Evolutionary conservation across 179 eudicot genomes (phyloP).

Genomic region (Silene noctiflora): DNA sequence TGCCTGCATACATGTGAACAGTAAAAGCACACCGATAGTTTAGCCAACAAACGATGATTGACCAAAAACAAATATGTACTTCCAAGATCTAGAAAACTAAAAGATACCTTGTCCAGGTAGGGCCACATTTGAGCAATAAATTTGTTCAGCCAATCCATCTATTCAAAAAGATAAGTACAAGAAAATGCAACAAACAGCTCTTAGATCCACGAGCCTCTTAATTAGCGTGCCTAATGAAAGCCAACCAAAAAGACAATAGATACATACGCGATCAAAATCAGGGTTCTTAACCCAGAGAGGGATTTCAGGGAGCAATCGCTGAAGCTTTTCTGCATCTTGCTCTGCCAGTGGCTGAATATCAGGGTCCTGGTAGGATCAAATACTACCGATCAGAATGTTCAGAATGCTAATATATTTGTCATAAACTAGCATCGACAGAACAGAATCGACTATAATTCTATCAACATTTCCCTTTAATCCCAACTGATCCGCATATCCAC

Average conservation of each 20-base stretch:
- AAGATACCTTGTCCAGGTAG: slow-evolving; percentile 79
- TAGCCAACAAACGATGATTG: neutral
- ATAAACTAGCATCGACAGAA: slow-evolving; percentile 3
- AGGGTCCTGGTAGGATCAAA: slow-evolving; percentile 67
- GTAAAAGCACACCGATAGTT: slow-evolving; percentile 11
- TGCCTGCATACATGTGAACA: slow-evolving; percentile 42
- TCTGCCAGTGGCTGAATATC: slow-evolving; percentile 61
- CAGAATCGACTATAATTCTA: slow-evolving; percentile 2
- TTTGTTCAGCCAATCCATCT: slow-evolving; percentile 97
- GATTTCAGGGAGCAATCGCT: slow-evolving; percentile 54
- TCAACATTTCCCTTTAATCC: neutral
- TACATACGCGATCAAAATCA: slow-evolving; percentile 59
- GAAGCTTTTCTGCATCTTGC: slow-evolving; percentile 53
- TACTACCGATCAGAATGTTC: neutral
- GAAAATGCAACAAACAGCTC: slow-evolving; percentile 1
- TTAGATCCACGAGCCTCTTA: slow-evolving; percentile 10
- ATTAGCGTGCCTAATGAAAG: slow-evolving; percentile 3
- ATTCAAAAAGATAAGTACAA: slow-evolving; percentile 4
- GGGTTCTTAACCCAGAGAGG: slow-evolving; percentile 91
- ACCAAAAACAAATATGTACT: neutral
- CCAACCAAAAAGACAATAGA: slow-evolving; percentile 8
- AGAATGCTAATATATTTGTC: slow-evolving; percentile 6
- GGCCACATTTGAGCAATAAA: slow-evolving; percentile 89
- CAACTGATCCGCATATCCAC: neutral
- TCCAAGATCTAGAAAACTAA: slow-evolving; percentile 11